Evolutionary conservation across 2,329 filamentous ascomycete genomes (phyloP).

Genomic region (Beauveria scarabaeidicola): DNA sequence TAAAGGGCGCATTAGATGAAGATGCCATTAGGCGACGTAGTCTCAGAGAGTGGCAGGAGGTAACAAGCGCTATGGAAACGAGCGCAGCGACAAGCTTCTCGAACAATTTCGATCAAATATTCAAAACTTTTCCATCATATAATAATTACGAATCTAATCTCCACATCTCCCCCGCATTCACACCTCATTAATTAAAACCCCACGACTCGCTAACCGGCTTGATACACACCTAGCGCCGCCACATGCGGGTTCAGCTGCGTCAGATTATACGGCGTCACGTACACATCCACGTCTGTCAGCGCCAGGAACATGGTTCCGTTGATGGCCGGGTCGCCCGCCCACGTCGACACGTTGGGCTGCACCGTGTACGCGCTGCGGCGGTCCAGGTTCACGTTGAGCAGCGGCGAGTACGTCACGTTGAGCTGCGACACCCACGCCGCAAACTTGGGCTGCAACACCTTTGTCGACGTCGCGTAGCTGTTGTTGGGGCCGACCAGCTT

Average conservation of each 20-base stretch:
- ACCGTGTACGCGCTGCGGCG: conserved; percentile 55
- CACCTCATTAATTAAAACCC: too few species aligned
- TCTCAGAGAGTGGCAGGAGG: too few species aligned
- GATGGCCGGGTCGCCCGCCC: conserved; percentile 55
- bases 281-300: conserved; percentile 59
- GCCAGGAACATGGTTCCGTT: conserved; percentile 77
- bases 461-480: conserved; percentile 61
- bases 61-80: too few species aligned
- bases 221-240: conserved; percentile 65
- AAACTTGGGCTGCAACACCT: conserved; percentile 52
- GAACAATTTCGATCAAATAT: too few species aligned
- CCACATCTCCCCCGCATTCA: too few species aligned
- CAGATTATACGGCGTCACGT: conserved; percentile 69
- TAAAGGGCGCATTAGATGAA: too few species aligned
- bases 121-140: too few species aligned
- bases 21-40: too few species aligned
- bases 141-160: too few species aligned
- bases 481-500: conserved; percentile 68
- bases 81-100: too few species aligned
- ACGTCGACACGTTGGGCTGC: conserved; percentile 64
- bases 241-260: conserved; percentile 68
- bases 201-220: conserved; percentile 52
- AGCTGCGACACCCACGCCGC: conserved; percentile 73
- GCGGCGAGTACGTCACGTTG: conserved; percentile 60
- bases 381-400: conserved; percentile 33